These are phyloP conservation scores for Paramecium sexaurelia DNA, from an alignment of 73 alveolate species.

Conservation along the genomic window DNA sequence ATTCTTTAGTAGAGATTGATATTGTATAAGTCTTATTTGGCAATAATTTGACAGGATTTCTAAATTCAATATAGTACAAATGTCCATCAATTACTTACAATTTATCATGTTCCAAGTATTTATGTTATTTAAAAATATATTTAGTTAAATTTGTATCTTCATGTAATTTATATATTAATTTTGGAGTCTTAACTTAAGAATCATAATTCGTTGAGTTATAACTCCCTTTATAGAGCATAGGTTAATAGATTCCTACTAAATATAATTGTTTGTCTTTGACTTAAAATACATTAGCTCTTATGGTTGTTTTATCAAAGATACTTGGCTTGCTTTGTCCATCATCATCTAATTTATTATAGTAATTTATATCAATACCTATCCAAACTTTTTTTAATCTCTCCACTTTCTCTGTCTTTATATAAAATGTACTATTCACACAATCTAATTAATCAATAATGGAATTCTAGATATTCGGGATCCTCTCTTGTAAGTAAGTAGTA, in stretches of 20 bases:
- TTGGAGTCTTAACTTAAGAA: not conserved
- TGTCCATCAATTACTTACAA: slow-evolving; percentile 9
- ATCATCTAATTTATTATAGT: not conserved
- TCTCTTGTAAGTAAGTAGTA: not conserved
- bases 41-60: not conserved
- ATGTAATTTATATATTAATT: not conserved
- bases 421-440: not conserved
- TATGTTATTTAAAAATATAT: not conserved
- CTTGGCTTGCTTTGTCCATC: slow-evolving; percentile 30
- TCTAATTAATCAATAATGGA: not conserved
- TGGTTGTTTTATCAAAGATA: not conserved
- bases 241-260: slow-evolving; percentile 23
- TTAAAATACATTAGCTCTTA: not conserved
- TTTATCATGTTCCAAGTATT: slow-evolving; percentile 1
- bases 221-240: slow-evolving; percentile 19
- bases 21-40: not conserved
- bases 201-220: slow-evolving; percentile 6
- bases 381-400: slow-evolving; percentile 18
- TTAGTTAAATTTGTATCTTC: not conserved
- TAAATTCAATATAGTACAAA: not conserved
- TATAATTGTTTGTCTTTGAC: not conserved
- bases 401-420: not conserved
- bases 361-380: not conserved
- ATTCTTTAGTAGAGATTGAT: not conserved
- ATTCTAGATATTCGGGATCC: not conserved